These are phyloP conservation scores for Amanita rubescens DNA, from an alignment of 768 basidiomycete genomes.

Conservation along the genomic window DNA sequence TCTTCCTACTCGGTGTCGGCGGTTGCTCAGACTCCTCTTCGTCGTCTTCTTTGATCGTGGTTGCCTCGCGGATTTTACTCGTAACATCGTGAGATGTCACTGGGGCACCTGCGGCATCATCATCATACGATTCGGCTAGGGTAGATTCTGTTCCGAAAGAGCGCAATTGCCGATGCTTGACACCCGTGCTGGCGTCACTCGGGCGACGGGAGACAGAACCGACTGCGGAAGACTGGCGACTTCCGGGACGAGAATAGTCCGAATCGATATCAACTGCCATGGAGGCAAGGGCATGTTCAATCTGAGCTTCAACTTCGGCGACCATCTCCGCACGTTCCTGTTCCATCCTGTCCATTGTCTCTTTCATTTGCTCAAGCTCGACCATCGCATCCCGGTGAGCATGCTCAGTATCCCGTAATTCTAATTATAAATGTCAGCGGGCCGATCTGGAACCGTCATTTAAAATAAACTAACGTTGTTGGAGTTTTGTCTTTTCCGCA, in stretches of 20 bases:
- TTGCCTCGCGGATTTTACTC: conserved; percentile 36
- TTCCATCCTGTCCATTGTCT: conserved; percentile 84
- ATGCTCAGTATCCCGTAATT: conserved; percentile 72
- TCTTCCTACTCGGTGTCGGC: conserved; percentile 46
- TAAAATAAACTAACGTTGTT: conserved; percentile 52
- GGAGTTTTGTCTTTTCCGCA: conserved; percentile 71
- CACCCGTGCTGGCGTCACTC: conserved; percentile 40
- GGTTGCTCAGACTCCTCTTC: conserved; percentile 47
- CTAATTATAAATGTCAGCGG: conserved; percentile 29
- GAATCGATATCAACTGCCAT: conserved; percentile 80
- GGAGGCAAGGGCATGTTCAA: conserved; percentile 76
- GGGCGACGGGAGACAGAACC: conserved; percentile 48
- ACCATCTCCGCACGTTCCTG: conserved; percentile 83
- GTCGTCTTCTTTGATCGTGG: conserved; percentile 48
- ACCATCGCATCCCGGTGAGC: conserved; percentile 73
- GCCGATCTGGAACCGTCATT: neutral
- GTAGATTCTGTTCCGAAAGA: conserved; percentile 79
- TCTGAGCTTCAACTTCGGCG: conserved; percentile 89
- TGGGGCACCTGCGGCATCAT: conserved; percentile 26
- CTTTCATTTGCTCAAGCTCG: conserved; percentile 81
- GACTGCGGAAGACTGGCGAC: conserved; percentile 44
- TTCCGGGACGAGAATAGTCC: conserved; percentile 67
- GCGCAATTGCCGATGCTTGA: conserved; percentile 46
- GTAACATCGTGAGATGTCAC: conserved; percentile 17
- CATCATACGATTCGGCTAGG: conserved; percentile 60